Conservation (phyloP, 2,329 filamentous ascomycete species). For the Lecanicillium sp. region DNA sequence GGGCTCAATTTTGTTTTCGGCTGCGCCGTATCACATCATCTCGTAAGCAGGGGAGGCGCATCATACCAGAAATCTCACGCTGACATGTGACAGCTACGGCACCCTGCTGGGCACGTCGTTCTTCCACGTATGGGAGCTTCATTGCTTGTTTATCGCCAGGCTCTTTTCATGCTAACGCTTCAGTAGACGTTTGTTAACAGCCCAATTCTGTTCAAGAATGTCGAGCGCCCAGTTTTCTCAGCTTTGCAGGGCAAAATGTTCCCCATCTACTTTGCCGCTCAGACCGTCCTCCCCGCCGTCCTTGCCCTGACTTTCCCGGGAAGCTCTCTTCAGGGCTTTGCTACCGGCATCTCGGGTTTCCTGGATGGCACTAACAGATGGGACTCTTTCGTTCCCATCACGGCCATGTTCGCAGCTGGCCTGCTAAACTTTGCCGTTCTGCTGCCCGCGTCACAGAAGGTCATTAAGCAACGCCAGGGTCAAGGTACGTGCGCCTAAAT, state of each 20-base stretch:
- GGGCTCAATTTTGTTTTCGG: slow-evolving; percentile 48
- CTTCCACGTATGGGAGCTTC: slow-evolving; percentile 57
- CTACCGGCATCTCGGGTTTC: slow-evolving; percentile 45
- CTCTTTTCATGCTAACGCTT: slow-evolving; percentile 8
- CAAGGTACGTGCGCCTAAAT: slow-evolving; percentile 54
- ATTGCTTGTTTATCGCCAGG: background rate
- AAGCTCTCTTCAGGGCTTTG: slow-evolving; percentile 38
- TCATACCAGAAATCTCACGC: slow-evolving; percentile 4
- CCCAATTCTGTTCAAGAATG: slow-evolving; percentile 66
- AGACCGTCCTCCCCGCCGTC: slow-evolving; percentile 65
- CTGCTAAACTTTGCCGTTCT: slow-evolving; percentile 63
- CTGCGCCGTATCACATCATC: slow-evolving; percentile 69
- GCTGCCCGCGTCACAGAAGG: slow-evolving; percentile 65
- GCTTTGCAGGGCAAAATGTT: slow-evolving; percentile 74
- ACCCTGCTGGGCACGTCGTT: slow-evolving; percentile 79
- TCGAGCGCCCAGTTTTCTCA: slow-evolving; percentile 75
- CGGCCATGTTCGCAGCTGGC: slow-evolving; percentile 62
- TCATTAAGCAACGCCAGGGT: slow-evolving; percentile 68
- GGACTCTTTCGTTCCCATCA: slow-evolving; percentile 60
- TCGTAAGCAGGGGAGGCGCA: slow-evolving; percentile 44
- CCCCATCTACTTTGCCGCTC: slow-evolving; percentile 81
- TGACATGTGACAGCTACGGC: slow-evolving; percentile 59
- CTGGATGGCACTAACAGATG: slow-evolving; percentile 53
- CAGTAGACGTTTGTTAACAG: slow-evolving; percentile 66
- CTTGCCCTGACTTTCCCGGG: slow-evolving; percentile 76